phyloP scores from a whole-genome alignment of 2,329 filamentous ascomycete species.

The Epicoccum nigrum region DNA sequence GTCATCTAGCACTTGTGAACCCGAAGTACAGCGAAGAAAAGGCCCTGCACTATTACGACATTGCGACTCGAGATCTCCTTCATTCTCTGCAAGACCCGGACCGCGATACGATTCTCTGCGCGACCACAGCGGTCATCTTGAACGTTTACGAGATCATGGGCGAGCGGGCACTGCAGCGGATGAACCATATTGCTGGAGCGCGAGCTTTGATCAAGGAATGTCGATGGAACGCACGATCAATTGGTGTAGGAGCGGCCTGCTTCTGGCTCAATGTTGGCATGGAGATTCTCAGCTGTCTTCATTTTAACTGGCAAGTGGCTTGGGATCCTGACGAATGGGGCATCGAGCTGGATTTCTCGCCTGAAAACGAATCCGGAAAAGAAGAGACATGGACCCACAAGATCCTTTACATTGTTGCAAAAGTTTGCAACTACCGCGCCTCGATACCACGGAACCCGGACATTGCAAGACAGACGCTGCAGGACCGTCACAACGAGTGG shows the following conservation, averaged over 20 bases:
- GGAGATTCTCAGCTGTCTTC: slow-evolving; percentile 86
- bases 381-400: slow-evolving; percentile 89
- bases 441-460: slow-evolving; percentile 68
- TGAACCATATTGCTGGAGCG: slow-evolving; percentile 87
- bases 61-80: slow-evolving; percentile 78
- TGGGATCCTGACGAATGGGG: slow-evolving; percentile 94
- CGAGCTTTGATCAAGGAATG: slow-evolving; percentile 88
- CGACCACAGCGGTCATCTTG: slow-evolving; percentile 83
- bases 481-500: slow-evolving; percentile 77
- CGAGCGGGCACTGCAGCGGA: slow-evolving; percentile 76
- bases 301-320: slow-evolving; percentile 83
- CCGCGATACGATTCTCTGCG: slow-evolving; percentile 81
- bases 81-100: slow-evolving; percentile 82
- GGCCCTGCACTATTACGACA: slow-evolving; percentile 83
- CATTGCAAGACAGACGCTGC: slow-evolving; percentile 64
- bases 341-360: slow-evolving; percentile 75
- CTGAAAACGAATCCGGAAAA: slow-evolving; percentile 63
- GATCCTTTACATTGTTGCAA: slow-evolving; percentile 87
- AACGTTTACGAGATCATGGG: slow-evolving; percentile 95
- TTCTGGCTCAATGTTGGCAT: slow-evolving; percentile 94
- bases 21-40: slow-evolving; percentile 75
- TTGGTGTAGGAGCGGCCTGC: slow-evolving; percentile 82
- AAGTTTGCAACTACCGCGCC: slow-evolving; percentile 83
- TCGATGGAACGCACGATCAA: slow-evolving; percentile 80
- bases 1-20: slow-evolving; percentile 76